Percentiles rank a stretch among this genome's conserved stretches.
Conservation (phyloP, 2,329 filamentous ascomycete species). For the Cyphellophora europaea region DNA sequence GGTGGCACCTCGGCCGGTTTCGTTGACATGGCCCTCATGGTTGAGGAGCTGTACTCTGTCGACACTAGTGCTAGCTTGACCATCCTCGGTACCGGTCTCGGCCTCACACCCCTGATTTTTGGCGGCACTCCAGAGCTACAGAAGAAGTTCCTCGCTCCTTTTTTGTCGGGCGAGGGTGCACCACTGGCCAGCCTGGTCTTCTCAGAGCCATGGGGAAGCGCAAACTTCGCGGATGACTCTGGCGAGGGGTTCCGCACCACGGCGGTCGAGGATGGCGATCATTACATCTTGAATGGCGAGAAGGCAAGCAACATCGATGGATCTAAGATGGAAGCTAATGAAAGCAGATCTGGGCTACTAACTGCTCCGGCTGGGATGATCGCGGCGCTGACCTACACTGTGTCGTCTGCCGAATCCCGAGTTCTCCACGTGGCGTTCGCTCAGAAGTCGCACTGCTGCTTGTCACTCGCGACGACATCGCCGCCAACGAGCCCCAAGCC, state of each 20-base stretch:
- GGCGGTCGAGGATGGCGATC: constrained; percentile 37
- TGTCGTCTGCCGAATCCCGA: constrained; percentile 38
- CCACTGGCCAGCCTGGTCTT: constrained; percentile 43
- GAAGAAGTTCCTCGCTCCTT: constrained; percentile 38
- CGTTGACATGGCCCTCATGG: constrained; percentile 39
- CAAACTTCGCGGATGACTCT: constrained; percentile 44
- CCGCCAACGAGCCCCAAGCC: constrained; percentile 31
- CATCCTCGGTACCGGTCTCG: constrained; percentile 43
- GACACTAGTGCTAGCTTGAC: constrained; percentile 42
- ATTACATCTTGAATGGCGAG: constrained; percentile 45
- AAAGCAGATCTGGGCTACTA: constrained; percentile 44
- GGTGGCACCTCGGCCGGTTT: constrained; percentile 38
- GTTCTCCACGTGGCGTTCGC: constrained; percentile 18
- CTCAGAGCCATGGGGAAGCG: constrained; percentile 43
- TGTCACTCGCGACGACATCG: constrained; percentile 39
- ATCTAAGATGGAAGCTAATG: not conserved
- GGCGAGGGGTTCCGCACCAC: constrained; percentile 40
- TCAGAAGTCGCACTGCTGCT: constrained; percentile 40
- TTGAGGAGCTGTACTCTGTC: constrained; percentile 45
- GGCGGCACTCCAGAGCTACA: constrained; percentile 31
- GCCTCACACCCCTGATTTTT: constrained; percentile 42
- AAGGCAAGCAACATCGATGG: constrained; percentile 28
- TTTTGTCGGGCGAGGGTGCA: constrained; percentile 34
- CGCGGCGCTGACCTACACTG: constrained; percentile 43
- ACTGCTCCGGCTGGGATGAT: constrained; percentile 44